Evolutionary conservation across 2,329 filamentous ascomycete species (phyloP).

Genomic region (Pestalotiopsis sp.): DNA sequence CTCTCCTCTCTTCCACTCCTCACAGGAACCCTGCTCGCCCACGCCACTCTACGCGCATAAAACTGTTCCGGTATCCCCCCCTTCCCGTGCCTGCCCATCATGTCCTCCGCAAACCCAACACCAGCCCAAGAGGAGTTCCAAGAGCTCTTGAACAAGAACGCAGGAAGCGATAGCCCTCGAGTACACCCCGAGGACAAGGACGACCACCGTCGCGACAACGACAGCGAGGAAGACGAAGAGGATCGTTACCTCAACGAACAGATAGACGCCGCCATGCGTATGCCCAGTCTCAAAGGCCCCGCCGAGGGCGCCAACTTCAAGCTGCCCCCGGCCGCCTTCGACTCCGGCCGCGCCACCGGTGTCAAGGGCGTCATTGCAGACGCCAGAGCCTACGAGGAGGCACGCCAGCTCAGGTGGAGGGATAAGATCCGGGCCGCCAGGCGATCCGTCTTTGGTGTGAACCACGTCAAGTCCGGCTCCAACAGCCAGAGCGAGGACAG

Average conservation of each 20-base stretch:
- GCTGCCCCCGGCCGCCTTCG: constrained; percentile 64
- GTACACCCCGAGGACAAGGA: constrained; percentile 63
- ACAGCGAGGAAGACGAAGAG: constrained; percentile 58
- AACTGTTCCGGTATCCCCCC: constrained; percentile 21
- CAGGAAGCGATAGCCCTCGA: constrained; percentile 37
- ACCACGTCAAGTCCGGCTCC: constrained; percentile 32
- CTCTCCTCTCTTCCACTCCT: neutral
- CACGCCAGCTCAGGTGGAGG: constrained; percentile 59
- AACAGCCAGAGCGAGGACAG: constrained; percentile 39
- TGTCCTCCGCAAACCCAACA: constrained; percentile 51
- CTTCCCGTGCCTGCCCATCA: constrained; percentile 36
- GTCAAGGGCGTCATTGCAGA: constrained; percentile 89
- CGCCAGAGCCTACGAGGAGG: constrained; percentile 74
- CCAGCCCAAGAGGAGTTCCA: constrained; percentile 70
- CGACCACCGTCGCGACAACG: constrained; percentile 43
- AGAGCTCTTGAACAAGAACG: constrained; percentile 61
- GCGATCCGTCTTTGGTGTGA: constrained; percentile 56
- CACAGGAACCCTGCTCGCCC: neutral
- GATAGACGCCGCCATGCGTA: constrained; percentile 68
- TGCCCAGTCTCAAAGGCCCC: constrained; percentile 53
- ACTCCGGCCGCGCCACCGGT: constrained; percentile 73
- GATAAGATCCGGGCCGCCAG: constrained; percentile 54
- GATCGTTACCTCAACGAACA: constrained; percentile 54
- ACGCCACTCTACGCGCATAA: constrained; percentile 8
- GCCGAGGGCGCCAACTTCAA: constrained; percentile 52